Base-by-base conservation (phyloP, 306 rosid species). In the Fagus sylvatica region DNA sequence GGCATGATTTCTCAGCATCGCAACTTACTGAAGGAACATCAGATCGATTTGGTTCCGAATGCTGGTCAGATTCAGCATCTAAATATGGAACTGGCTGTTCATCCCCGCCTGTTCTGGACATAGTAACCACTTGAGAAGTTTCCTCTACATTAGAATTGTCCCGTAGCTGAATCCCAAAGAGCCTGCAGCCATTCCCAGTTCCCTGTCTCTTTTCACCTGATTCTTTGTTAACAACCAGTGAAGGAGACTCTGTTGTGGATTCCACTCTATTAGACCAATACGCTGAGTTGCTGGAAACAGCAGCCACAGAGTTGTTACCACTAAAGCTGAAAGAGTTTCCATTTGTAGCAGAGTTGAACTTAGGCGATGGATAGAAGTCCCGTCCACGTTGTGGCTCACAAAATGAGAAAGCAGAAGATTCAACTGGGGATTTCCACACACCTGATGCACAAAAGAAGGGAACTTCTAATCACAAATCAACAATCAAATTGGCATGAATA, bases 1-100 rank as follows among this genome's bases (percentile, higher is more conserved):
- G 69, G 75, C 91, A 87, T 40, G 97, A 92, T 81, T 95, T 92
- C 76, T 95, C 98, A 55, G 97, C 98, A 70, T 95, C 98, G 77
- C 89, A 90, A 77, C 97, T 94, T 67, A 85, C 88, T 62, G 97
- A 94, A 84, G 97, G 97, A 69, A 89, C 77, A 83, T 94, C 95
- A 65, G 88, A 84, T 77, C 86, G 92, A 84, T 90, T 87, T 30
- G 97, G 98, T 82, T 95, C 98, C 32, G 93, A 92, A 71, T 89
- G 91, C 86, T 80, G 94, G 83, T 91, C 97, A 69, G 94, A 87
- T 64, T 89, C 98, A 0, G 87, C 84, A 71, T 92, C 98, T 73
- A 90, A 81, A 60, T 87, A 90, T 55, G 85, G 92, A 70, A 84
- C 71, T 34, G 75, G 76, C 66, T 53, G 85, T 74, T 80, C 88